A percentile compares a stretch with the other conserved stretches of the same genome.
Evolutionary conservation across 169 alveolate species (phyloP).

Genomic region (Plasmodium knowlesi): DNA sequence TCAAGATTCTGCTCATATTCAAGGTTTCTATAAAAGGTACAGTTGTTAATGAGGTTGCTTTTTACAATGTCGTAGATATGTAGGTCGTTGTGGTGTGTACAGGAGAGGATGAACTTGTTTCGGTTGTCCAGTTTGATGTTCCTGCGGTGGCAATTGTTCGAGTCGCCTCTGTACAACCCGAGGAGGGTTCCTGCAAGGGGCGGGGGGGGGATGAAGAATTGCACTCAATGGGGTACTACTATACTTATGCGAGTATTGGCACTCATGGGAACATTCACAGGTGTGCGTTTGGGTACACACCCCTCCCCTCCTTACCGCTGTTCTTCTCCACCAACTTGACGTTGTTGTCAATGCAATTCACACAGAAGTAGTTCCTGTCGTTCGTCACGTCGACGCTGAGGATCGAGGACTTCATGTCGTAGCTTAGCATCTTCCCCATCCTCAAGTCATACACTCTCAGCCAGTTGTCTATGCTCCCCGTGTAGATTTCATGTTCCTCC

Average conservation of each 20-base stretch:
- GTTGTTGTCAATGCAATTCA: constrained; percentile 30
- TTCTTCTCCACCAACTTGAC: constrained; percentile 61
- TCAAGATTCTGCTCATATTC: constrained; percentile 48
- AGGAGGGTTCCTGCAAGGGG: constrained; percentile 37
- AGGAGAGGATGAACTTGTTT: constrained; percentile 52
- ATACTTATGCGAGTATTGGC: neutral
- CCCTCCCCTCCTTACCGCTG: constrained; percentile 73
- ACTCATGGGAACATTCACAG: neutral
- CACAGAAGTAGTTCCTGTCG: constrained; percentile 49
- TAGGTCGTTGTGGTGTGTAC: constrained; percentile 58
- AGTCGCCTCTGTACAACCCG: constrained; percentile 71
- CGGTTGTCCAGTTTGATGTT: constrained; percentile 54
- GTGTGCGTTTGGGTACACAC: neutral
- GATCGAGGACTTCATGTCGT: constrained; percentile 57
- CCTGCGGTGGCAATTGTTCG: constrained; percentile 50
- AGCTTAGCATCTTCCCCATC: constrained; percentile 59
- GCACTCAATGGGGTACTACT: neutral
- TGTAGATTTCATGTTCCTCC: constrained; percentile 57
- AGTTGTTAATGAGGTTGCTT: constrained; percentile 57
- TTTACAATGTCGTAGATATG: constrained; percentile 50
- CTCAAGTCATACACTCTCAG: constrained; percentile 53
- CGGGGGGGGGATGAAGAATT: neutral
- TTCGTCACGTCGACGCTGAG: constrained; percentile 61
- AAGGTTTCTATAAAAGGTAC: constrained; percentile 1
- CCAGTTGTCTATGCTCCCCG: constrained; percentile 51